Percentiles rank a stretch among this genome's conserved stretches.
These are phyloP conservation scores for Inga oerstediana DNA, from an alignment of 306 rosid genomes.

Conservation along the genomic window DNA sequence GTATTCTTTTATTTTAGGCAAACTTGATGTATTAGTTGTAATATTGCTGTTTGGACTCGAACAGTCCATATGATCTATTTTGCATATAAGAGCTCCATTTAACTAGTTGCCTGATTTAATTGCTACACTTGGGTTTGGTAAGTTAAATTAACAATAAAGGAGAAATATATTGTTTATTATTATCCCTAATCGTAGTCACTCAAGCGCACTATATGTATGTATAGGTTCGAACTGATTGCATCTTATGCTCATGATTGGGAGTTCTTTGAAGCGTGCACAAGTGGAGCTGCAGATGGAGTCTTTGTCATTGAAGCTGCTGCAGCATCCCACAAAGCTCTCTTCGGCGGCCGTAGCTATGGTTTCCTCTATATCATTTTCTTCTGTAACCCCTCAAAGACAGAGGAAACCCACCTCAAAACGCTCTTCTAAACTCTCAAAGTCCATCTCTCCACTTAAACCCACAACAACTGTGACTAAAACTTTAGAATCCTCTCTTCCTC, in stretches of 20 bases:
- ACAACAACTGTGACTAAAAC: constrained; percentile 7
- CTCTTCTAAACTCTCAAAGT: constrained; percentile 38
- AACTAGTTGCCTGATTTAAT: background rate
- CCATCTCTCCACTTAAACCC: constrained; percentile 38
- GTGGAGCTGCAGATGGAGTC: constrained; percentile 31
- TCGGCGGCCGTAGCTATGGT: constrained; percentile 26
- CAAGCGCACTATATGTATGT: background rate
- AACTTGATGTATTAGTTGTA: background rate
- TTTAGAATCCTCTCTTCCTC: constrained; percentile 42
- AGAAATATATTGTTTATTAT: background rate
- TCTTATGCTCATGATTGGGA: background rate
- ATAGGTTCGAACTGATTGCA: background rate
- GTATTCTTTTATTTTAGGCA: background rate
- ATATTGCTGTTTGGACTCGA: background rate
- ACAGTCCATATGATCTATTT: background rate
- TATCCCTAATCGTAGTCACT: background rate
- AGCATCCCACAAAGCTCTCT: constrained; percentile 38
- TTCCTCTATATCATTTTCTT: constrained; percentile 35
- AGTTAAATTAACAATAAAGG: background rate
- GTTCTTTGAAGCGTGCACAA: background rate
- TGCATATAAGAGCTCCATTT: background rate
- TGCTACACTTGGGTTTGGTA: background rate
- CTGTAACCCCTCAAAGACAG: constrained; percentile 37
- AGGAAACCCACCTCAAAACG: constrained; percentile 43
- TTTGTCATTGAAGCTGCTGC: constrained; percentile 42